phyloP scores from a whole-genome alignment of 805 yeast genomes.

The Metschnikowia chrysomelidarum region DNA sequence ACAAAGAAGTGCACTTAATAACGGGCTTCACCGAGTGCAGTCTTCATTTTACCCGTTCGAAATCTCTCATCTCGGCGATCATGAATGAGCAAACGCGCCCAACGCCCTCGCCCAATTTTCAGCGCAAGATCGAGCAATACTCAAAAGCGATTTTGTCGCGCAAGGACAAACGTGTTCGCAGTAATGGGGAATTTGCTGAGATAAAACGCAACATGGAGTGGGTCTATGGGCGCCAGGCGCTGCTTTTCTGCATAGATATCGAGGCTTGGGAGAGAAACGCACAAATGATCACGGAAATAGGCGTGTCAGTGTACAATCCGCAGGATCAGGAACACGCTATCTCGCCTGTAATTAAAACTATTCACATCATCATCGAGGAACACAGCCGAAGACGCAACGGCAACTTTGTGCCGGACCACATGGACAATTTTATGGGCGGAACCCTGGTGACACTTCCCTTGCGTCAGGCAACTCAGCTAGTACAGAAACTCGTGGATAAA shows the following conservation, averaged over 20 bases:
- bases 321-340: constrained; percentile 12
- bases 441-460: constrained; percentile 15
- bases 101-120: constrained; percentile 1
- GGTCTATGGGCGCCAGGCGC: constrained; percentile 19
- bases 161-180: constrained; percentile 3
- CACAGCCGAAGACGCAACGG: constrained; percentile 18
- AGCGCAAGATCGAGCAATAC: constrained; percentile 3
- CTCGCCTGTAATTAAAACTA: constrained; percentile 17
- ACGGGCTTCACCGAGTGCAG: too few species aligned
- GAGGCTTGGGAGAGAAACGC: constrained; percentile 23
- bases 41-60: too few species aligned
- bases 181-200: neutral
- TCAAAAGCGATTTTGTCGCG: neutral
- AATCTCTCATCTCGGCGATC: too few species aligned
- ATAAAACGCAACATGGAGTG: constrained; percentile 13
- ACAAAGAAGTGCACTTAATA: too few species aligned
- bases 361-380: constrained; percentile 22
- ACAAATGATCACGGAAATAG: constrained; percentile 23
- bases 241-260: constrained; percentile 23
- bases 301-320: constrained; percentile 25
- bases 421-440: constrained; percentile 20
- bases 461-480: constrained; percentile 12
- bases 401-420: constrained; percentile 23
- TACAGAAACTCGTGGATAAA: constrained; percentile 13
- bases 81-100: too few species aligned